Conservation (phyloP, 2,329 filamentous ascomycete species). For the Penicillium glabrum region DNA sequence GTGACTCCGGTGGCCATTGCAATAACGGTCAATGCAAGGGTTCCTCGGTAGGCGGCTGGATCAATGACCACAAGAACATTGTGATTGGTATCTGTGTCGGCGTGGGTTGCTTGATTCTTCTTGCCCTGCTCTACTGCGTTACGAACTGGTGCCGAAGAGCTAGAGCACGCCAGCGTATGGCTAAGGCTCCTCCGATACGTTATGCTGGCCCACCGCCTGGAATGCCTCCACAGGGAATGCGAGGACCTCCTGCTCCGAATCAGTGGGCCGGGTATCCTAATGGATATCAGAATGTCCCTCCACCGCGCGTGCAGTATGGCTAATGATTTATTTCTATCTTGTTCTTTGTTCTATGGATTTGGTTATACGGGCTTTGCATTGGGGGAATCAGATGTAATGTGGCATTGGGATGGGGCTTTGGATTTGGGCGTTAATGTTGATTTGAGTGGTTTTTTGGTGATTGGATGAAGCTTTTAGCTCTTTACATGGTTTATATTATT, state of each 20-base stretch:
- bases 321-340: neutral
- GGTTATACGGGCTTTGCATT: neutral
- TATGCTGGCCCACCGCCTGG: constrained; percentile 3
- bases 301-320: neutral
- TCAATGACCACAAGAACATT: constrained; percentile 72
- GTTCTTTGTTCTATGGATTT: neutral
- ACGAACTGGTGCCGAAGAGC: constrained; percentile 54
- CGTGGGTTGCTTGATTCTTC: constrained; percentile 69
- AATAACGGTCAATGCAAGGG: constrained; percentile 75
- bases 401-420: too few relatives aligned
- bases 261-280: constrained; percentile 7
- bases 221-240: neutral
- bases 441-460: too few relatives aligned
- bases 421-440: too few relatives aligned
- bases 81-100: constrained; percentile 76
- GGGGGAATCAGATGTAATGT: neutral
- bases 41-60: constrained; percentile 70
- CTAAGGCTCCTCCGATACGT: constrained; percentile 6
- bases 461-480: too few relatives aligned
- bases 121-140: constrained; percentile 69
- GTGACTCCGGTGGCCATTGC: constrained; percentile 77
- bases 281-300: constrained; percentile 24
- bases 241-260: neutral
- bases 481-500: too few relatives aligned
- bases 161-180: constrained; percentile 27